Base-by-base conservation (phyloP, 352 stramenopile species). In the Aphanomyces euteiches region DNA sequence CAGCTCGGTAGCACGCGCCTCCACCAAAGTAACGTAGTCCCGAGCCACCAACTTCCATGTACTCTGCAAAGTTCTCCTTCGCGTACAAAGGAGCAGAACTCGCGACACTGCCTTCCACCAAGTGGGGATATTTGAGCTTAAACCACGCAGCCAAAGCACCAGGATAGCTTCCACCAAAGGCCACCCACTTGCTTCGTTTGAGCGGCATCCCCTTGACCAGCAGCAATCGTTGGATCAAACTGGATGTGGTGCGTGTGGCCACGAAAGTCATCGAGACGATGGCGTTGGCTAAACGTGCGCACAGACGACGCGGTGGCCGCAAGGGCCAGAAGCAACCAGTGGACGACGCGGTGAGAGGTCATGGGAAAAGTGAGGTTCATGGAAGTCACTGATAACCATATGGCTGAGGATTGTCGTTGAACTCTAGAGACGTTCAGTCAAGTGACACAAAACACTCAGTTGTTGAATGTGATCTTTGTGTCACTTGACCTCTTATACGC, bases 141-240 rank as follows among this genome's bases (percentile, higher is more conserved):
- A 96, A 82, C 89, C 91, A 98, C 12, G 89, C 91, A 0, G 93
- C 88, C 36, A 99, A 76, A 78, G 97, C 98, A 7, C 96, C 96
- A 5, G 95, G 93, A 79, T 99, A 99, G 66, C 82, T 96, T 0
- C 93, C 96, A n/a, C 95, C 95, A 80, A 97, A 98, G 3, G 89
- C 92, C 40, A 98, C 83, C 93, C 92, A 98, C 73, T 92, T 89
- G 54, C 73, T 78, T 43, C 78, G 69, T 12, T 75, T 74, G 2
- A 96, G 74, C 73, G 48, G 74, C 43, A 12, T 73, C 74, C 0
- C 67, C 10, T 5, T 77, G 73, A 57, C 78, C 73, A 12, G 70
- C 15, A 36, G 63, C 2, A 63, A 77, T n/a, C 3, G 77, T 72
- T 15, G 76, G 67, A 43, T 81, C 75, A 47, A 82, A 83, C 28